Evolutionary conservation across 2,329 filamentous ascomycete species (phyloP).

Genomic region (Alternaria tenuissima): DNA sequence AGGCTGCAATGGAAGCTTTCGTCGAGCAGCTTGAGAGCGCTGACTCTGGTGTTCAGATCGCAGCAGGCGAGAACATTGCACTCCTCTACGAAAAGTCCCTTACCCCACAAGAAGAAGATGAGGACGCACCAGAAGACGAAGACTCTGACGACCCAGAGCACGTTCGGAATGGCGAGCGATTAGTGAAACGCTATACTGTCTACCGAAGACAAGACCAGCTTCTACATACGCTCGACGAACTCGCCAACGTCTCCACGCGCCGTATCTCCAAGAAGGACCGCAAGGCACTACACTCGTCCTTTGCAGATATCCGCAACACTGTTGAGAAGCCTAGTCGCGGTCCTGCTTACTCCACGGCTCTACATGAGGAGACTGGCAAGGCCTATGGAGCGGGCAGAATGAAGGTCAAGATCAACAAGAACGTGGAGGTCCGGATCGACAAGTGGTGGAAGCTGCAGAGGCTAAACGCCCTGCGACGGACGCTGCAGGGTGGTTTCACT

Average conservation of each 20-base stretch:
- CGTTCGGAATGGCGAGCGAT: slow-evolving; percentile 35
- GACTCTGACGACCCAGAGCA: slow-evolving; percentile 56
- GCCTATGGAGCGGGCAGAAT: slow-evolving; percentile 68
- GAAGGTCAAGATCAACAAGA: slow-evolving; percentile 65
- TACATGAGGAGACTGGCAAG: slow-evolving; percentile 66
- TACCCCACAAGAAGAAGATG: slow-evolving; percentile 65
- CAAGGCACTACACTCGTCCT: slow-evolving; percentile 71
- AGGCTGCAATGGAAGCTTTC: slow-evolving; percentile 79
- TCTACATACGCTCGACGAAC: slow-evolving; percentile 64
- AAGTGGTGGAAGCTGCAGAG: slow-evolving; percentile 78
- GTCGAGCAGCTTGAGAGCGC: slow-evolving; percentile 84
- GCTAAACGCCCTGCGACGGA: slow-evolving; percentile 66
- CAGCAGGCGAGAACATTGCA: slow-evolving; percentile 81
- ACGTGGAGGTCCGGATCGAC: slow-evolving; percentile 70
- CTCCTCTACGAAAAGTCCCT: slow-evolving; percentile 80
- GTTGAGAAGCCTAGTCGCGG: slow-evolving; percentile 73
- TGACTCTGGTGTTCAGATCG: slow-evolving; percentile 76
- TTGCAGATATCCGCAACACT: slow-evolving; percentile 71
- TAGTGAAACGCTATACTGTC: slow-evolving; percentile 71
- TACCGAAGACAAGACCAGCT: slow-evolving; percentile 71
- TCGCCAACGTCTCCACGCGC: slow-evolving; percentile 68
- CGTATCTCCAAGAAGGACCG: slow-evolving; percentile 72
- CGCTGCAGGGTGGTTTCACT: slow-evolving; percentile 59
- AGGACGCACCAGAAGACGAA: slow-evolving; percentile 60
- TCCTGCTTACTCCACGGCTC: slow-evolving; percentile 70